These are phyloP conservation scores for Mycena galericulata DNA, from an alignment of 768 basidiomycete genomes.

Conservation along the genomic window DNA sequence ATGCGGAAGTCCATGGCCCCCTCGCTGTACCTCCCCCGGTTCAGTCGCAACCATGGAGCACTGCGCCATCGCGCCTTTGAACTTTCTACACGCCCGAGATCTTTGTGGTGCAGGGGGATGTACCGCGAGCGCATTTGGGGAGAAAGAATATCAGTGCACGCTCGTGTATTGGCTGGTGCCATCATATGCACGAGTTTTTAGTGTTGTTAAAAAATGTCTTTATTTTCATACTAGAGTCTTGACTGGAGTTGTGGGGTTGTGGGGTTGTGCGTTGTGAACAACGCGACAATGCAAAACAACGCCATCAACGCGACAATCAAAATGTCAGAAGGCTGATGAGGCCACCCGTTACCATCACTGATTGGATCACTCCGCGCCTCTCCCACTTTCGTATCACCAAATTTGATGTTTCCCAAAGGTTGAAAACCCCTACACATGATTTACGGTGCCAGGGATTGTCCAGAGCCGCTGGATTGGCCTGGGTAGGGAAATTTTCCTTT, in stretches of 20 bases:
- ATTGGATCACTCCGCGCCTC: too few relatives aligned
- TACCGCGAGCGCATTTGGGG: slow-evolving; percentile 39
- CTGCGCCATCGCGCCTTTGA: slow-evolving; percentile 43
- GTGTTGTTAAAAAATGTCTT: too few relatives aligned
- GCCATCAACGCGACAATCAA: background rate
- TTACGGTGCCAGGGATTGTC: too few relatives aligned
- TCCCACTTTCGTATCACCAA: too few relatives aligned
- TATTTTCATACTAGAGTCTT: too few relatives aligned
- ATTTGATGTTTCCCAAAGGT: too few relatives aligned
- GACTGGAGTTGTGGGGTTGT: too few relatives aligned
- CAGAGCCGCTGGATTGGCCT: too few relatives aligned
- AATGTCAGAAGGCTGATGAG: slow-evolving; percentile 8
- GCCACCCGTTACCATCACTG: too few relatives aligned
- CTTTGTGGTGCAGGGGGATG: slow-evolving; percentile 45
- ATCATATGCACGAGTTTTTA: too few relatives aligned
- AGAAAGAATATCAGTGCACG: slow-evolving; percentile 36
- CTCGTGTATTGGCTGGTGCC: slow-evolving; percentile 44
- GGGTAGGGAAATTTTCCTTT: too few relatives aligned
- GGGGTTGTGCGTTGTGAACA: background rate
- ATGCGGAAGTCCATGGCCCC: slow-evolving; percentile 1
- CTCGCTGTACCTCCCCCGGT: background rate
- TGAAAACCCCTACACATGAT: too few relatives aligned
- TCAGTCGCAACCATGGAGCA: slow-evolving; percentile 23
- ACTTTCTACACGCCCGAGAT: slow-evolving; percentile 46
- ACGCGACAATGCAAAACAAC: slow-evolving; percentile 7